Base-by-base conservation (phyloP, 2,329 filamentous ascomycete species). In the Hypoxylon sp. region DNA sequence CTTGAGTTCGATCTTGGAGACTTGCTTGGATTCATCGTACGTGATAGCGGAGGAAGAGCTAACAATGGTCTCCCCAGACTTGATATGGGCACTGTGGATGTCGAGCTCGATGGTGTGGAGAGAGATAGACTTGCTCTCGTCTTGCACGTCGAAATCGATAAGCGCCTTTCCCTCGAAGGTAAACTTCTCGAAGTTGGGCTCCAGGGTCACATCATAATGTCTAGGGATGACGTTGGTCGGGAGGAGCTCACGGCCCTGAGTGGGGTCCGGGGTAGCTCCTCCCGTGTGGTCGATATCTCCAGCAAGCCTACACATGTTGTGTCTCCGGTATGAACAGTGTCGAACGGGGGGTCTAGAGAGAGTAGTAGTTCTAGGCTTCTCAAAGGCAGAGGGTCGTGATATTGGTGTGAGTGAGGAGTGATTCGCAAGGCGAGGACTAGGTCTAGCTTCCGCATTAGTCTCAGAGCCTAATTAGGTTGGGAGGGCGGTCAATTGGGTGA, bases 131-230 rank as follows among this genome's bases (percentile, higher is more conserved):
- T 86, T 93, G 73, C 93, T 93, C 78, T 97, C 92, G 79, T 97
- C 90, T 68, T 89, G 87, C 42, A 98, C 92, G 75, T 97, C 92
- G 68, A 98, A 88, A 77, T 97, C 93, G 77, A 98, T 95, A 64
- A 90, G 82, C 58, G 97, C 94, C 10, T 87, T 91, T 72, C 95
- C 95, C 66, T 95, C 88, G 79, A 95, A 98, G 71, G 90, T 94
- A 81, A 96, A 94, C 72, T 91, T 94, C 75, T 92, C 87, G 75
- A 98, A 92, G 83, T 98, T 89, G 61, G 95, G 94, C 83, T 98
- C 96, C 70, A 98, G 86, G 1, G 93, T 96, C 75, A 98, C 83
- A 80, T 97, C 90, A 82, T 98, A 98, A 83, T 98, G 94, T 42
- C 87, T 83, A n/a, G 95, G 95, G 80, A 95, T 92, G 77, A 98